Evolutionary conservation across 306 rosid genomes (phyloP).

Genomic region (Herpetospermum pedunculosum): DNA sequence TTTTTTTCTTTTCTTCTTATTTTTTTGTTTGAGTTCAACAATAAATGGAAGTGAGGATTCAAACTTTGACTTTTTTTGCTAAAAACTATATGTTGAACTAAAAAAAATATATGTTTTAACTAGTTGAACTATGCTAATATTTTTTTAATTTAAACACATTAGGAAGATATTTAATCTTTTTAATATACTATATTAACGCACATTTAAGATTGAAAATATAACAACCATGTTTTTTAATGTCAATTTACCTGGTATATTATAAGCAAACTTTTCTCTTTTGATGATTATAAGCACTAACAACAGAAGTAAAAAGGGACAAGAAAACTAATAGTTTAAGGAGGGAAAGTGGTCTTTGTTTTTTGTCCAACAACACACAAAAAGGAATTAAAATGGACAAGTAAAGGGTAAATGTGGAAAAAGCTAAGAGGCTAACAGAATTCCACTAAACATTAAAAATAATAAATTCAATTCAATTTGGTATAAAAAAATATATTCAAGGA

Average conservation of each 20-base stretch:
- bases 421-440: not conserved
- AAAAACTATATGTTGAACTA: no score
- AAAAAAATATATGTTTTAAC: no score
- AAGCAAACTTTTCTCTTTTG: not conserved
- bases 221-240: not conserved
- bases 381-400: not conserved
- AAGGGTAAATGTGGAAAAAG: not conserved
- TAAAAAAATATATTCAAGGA: not conserved
- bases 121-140: no score
- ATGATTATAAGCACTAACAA: conserved; percentile 1
- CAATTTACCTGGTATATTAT: not conserved
- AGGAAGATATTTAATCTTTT: not conserved
- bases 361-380: not conserved
- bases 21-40: no score
- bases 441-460: not conserved
- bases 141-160: no score
- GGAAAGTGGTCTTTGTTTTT: not conserved
- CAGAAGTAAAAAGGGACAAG: not conserved
- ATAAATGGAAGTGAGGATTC: no score
- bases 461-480: not conserved
- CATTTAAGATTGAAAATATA: not conserved
- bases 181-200: not conserved
- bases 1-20: no score
- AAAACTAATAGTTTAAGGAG: not conserved
- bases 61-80: no score